Evolutionary conservation across 352 stramenopile genomes (phyloP), one percentile per base, ranked within the genome.

Genomic region (Peronospora farinosa): DNA sequence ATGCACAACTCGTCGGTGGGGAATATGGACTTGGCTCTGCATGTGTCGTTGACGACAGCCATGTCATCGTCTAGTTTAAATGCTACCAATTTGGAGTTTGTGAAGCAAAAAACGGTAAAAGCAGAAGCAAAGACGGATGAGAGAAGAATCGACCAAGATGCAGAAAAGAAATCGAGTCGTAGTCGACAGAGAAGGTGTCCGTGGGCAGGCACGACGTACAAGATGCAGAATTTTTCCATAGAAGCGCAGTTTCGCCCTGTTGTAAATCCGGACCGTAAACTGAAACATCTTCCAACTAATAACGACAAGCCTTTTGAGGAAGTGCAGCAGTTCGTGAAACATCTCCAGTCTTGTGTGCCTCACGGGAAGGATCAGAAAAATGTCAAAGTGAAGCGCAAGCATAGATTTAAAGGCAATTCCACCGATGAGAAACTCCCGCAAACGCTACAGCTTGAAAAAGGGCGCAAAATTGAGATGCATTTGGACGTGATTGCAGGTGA

Each of bases 391-490:
- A 58, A 41, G 15, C 7, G 31, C 12, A 64, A 53, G n/a, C 19
- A 45, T 7, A 62, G 25, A 16, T 62, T 39, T 11, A 40, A 40
- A 13, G 47, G 23, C 16, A 51, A 40, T 27, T 39, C 30, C 3
- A 54, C n/a, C 7, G 25, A 44, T 47, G 65, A 59, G 0, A 54
- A 48, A 5, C 23, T 36, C 2, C 11, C 49, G 7, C 69, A 71
- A 25, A 57, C 68, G 2, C 38, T 85, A 41, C 67, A 57, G 0
- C 31, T 89, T 8, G 46, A 77, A 0, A 86, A 86, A 16, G 75
- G 75, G 5, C 72, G 81, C 9, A 84, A 72, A 23, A 61, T 87
- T 39, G 78, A 92, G 43, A 92, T 92, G 81, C 81, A 92, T 54
- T 53, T 92, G 25, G 76, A 92, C 41, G 78, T 92, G 7, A 63